Conservation (phyloP, 176 grass and related monocot genomes). For the Eragrostis curvula region DNA sequence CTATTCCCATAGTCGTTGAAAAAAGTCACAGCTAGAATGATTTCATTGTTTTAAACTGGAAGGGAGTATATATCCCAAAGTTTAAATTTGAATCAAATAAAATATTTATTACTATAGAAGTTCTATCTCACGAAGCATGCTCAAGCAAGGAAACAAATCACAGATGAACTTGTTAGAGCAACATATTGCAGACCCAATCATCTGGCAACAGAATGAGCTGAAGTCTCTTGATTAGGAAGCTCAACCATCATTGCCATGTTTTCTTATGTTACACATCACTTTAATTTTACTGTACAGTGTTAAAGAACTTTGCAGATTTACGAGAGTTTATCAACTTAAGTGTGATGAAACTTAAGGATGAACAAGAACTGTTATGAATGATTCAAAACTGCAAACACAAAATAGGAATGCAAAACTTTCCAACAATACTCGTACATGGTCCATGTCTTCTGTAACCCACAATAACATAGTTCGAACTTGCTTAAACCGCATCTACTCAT, state of each 20-base stretch:
- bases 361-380: not conserved
- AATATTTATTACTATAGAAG: too few relatives aligned
- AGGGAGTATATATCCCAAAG: constrained; percentile 6
- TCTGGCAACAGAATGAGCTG: not conserved
- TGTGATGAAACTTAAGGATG: not conserved
- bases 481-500: not conserved
- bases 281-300: not conserved
- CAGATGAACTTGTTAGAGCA: not conserved
- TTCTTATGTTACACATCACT: not conserved
- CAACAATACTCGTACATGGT: not conserved
- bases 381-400: not conserved
- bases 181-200: not conserved
- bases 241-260: not conserved
- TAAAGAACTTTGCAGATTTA: not conserved
- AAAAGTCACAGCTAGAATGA: not conserved
- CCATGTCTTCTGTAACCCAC: not conserved
- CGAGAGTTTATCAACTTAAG: not conserved
- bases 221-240: not conserved
- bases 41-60: not conserved
- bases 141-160: not conserved
- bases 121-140: not conserved
- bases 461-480: not conserved
- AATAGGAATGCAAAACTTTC: too few relatives aligned
- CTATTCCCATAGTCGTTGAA: not conserved
- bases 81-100: not conserved